Evolutionary conservation across 371 early-diverging fungal genomes (phyloP), one percentile per base, ranked within the genome.

Genomic region (Gilbertella persicaria): DNA sequence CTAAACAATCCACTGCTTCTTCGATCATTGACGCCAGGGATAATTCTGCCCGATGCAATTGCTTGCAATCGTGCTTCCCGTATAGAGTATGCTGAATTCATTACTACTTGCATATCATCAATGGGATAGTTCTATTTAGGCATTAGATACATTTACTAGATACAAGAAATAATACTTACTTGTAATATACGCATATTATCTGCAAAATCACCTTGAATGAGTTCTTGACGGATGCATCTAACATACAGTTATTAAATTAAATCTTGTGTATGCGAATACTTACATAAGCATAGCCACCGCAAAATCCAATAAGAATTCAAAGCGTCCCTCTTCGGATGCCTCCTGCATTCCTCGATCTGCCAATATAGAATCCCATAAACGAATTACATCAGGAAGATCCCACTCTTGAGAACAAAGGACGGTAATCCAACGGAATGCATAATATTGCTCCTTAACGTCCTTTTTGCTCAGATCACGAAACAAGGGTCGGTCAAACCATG

Each of bases 381-480:
- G 73, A 50, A 93, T 84, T 0, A 91, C 85, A 64, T 90, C 90
- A 0, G 93, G 92, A 14, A 94, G 64, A 40, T 80, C 73, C 73
- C 88, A 93, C 71, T 93, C 94, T 61, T 91, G 92, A 1, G 91
- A 83, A 36, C 89, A 87, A 33, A 91, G 62, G 3, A 91, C 92
- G 3, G 92, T 87, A 45, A 92, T 69, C 94, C 94, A 94, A 0
- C 93, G 83, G 62, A 94, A 88, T 12, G 89, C 84, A 70, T 88
- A 94, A 55, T 87, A 92, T 33, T 87, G 86, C 23, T 91, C 87
- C 42, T 88, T 80, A 40, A 92, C 75, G 46, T 83, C 82, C 54
- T 89, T 87, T 45, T 82, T 73, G 64, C 74, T 65, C 44, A 91
- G 46, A 60, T 90, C 80, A 24, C 73, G 58, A 79, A 80, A 87